These are phyloP conservation scores for Komagataella kurtzmanii DNA, from an alignment of 805 yeast genomes.

Conservation along the genomic window DNA sequence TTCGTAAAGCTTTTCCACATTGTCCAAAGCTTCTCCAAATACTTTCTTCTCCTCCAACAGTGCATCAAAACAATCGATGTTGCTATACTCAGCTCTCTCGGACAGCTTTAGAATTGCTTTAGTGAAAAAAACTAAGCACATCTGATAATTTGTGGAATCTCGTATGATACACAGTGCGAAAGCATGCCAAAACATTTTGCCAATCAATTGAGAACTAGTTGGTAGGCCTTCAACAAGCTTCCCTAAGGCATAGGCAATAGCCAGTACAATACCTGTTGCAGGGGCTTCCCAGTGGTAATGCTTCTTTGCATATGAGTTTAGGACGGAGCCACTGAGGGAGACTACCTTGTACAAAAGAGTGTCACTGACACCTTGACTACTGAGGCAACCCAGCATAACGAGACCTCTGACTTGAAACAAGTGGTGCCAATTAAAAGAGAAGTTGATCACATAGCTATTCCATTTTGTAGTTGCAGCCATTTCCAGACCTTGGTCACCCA, in stretches of 20 bases:
- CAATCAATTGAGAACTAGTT: conserved; percentile 27
- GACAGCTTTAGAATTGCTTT: background rate
- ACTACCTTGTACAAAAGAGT: conserved; percentile 25
- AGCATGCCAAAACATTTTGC: conserved; percentile 36
- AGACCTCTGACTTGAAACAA: conserved; percentile 57
- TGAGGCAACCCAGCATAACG: conserved; percentile 55
- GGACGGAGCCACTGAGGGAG: conserved; percentile 1
- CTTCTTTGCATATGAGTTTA: background rate
- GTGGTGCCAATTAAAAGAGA: conserved; percentile 42
- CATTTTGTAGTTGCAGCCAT: conserved; percentile 52
- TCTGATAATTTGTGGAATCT: background rate
- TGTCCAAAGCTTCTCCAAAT: conserved; percentile 26
- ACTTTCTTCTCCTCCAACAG: conserved; percentile 13
- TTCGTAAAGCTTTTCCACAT: conserved; percentile 27
- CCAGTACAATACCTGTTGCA: background rate
- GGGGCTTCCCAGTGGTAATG: background rate
- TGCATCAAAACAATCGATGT: background rate
- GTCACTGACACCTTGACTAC: conserved; percentile 51
- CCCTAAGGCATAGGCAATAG: conserved; percentile 25
- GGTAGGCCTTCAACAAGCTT: conserved; percentile 36
- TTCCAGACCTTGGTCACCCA: conserved; percentile 31
- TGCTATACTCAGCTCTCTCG: background rate
- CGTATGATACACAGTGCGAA: conserved; percentile 7
- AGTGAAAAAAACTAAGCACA: background rate
- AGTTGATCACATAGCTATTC: conserved; percentile 48